These are phyloP conservation scores for Kwoniella mangroviensis DNA, from an alignment of 768 basidiomycete genomes.

Conservation along the genomic window DNA sequence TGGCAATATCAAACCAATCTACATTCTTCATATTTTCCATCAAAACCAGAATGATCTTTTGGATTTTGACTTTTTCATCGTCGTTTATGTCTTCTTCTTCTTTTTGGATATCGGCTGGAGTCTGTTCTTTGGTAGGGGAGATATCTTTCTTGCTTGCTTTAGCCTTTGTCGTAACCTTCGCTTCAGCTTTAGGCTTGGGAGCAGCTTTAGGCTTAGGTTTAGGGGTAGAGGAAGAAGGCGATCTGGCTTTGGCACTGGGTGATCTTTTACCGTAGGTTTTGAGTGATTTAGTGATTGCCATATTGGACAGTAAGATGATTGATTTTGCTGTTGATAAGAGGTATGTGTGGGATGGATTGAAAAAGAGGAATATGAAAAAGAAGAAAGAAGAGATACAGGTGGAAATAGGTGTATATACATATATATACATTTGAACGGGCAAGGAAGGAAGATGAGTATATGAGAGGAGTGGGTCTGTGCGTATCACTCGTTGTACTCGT, in stretches of 20 bases:
- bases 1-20: constrained; percentile 38
- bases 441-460: background rate
- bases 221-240: background rate
- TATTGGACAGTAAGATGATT: background rate
- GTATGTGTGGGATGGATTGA: background rate
- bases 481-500: background rate
- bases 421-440: background rate
- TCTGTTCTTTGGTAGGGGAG: background rate
- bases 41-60: constrained; percentile 29
- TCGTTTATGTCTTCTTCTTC: background rate
- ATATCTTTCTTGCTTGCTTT: background rate
- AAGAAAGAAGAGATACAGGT: background rate
- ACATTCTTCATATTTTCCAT: constrained; percentile 33
- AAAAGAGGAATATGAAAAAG: background rate
- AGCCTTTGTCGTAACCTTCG: background rate
- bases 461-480: background rate
- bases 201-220: constrained; percentile 2
- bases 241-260: background rate
- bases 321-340: background rate
- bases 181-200: background rate
- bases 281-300: background rate
- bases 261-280: constrained; percentile 11
- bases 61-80: constrained; percentile 11
- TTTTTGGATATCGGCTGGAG: background rate
- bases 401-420: constrained; percentile 5